Evolutionary conservation across 2,329 filamentous ascomycete species (phyloP), one percentile per base, ranked within the genome.

Genomic region (Colletotrichum salicis): DNA sequence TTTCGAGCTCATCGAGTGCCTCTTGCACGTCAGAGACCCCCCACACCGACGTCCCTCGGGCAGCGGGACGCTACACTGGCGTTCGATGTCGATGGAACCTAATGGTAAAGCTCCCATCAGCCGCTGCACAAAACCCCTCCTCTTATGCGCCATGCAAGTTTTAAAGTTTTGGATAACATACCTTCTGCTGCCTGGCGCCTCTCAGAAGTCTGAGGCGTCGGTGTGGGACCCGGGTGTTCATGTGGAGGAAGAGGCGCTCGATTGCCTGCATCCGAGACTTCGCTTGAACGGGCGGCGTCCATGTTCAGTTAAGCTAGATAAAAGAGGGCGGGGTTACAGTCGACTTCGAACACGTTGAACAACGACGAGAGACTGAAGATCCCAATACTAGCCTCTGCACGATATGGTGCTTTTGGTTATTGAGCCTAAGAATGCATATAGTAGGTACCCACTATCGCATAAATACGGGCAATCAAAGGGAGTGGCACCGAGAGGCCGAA

Each of bases 41-140:
- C 63, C 63, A 52, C 71, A 72, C 10, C 8, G n/a, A 15, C 54
- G 64, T 1, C 58, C 68, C 41, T 59, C 56, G 13, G 41, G 33
- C 37, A 72, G 22, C 11, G 37, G 35, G 4, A 72, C 69, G 12
- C 71, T 68, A 12, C 68, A 73, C 22, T 73, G 68, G n/a, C 41
- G 33, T 33, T 73, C 71, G 31, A 73, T 24, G 22, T 73, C 64
- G 29, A 72, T 29, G n/a, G 54, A 35, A 13, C 22, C 71, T 73
- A 48, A 19, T 10, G 19, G 15, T 10, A 7, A 7, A 8, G 15
- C 6, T 48, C 1, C 19, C 41, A 48, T 48, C 19, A 48, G 41
- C 41, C 19, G 19, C 41, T 19, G 8, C 19, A 48, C 2, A 2
- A 2, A 4, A 27, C 2, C 4, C 2, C 27, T 27, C 4, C 27